Base-by-base conservation (phyloP, 2,329 filamentous ascomycete genomes). In the Epichloe glyceriae region DNA sequence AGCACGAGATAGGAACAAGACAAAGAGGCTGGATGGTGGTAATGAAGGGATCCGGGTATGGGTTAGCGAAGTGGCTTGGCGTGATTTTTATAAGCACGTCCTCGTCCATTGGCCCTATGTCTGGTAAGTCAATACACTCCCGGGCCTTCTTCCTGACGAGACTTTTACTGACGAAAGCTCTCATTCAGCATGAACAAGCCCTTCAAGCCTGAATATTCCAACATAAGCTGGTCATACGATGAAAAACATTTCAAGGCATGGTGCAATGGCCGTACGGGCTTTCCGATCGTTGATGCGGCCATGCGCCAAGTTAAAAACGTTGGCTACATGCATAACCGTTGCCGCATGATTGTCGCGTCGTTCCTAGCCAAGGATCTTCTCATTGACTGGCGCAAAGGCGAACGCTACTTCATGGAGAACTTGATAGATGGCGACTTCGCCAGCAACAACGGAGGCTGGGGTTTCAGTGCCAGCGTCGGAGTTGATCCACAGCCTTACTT, bases 401-500 rank as follows among this genome's bases (percentile, higher is more conserved):
- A 94, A 68, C 73, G 73, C 1, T 88, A 83, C 62, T 94, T 94
- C 65, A 93, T 93, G 86, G 81, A 87, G 61, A 73, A 85, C 55
- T 71, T 89, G 7, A 77, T 90, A 51, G 86, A 91, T 59, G 85
- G 86, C 15, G 86, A 90, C 62, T 88, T 90, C 61, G 84, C 85
- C 0, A 84, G 79, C 52, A 91, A 91, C 64, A 88, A 86, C 54
- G 74, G 76, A 30, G 77, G 77, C 3, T 80, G 76, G 75, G 78
- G 69, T 1, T 72, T 71, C 54, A 67, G 74, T 22, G 81, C 83
- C 4, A 79, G 75, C 17, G 83, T 82, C 0, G 85, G 87, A 1
- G 86, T 89, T 6, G 88, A 94, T 64, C 86, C 88, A 1, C 86
- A 95, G 66, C 88, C 89, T 0, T 95, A 94, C 63, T 95, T 95